These are phyloP conservation scores for Castanea crenata DNA, from an alignment of 306 rosid genomes.

Conservation along the genomic window DNA sequence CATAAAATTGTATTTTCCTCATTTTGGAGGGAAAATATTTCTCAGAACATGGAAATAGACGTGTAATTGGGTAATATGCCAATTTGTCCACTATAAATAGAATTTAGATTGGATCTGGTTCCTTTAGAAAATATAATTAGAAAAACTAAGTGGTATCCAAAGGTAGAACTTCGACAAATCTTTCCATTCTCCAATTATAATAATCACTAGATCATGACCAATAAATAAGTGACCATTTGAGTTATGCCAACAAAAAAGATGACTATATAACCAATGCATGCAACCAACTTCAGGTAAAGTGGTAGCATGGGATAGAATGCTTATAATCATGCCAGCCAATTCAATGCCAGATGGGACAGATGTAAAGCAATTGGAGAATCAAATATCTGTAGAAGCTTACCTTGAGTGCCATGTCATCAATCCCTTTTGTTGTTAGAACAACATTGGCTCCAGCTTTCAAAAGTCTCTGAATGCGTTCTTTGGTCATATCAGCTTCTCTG, in stretches of 20 bases:
- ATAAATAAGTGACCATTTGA: neutral
- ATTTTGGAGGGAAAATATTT: too few relatives aligned
- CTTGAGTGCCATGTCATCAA: constrained; percentile 99
- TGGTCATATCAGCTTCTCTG: constrained; percentile 96
- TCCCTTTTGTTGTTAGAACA: constrained; percentile 91
- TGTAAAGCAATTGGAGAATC: constrained; percentile 11
- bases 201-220: neutral
- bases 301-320: neutral
- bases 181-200: neutral
- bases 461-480: constrained; percentile 89
- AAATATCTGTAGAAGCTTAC: constrained; percentile 31
- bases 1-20: too few relatives aligned
- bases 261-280: neutral
- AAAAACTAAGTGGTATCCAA: too few relatives aligned
- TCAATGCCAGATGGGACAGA: neutral
- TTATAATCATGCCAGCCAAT: neutral
- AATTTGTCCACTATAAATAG: too few relatives aligned
- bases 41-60: too few relatives aligned
- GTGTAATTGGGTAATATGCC: too few relatives aligned
- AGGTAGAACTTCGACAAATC: too few relatives aligned
- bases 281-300: neutral
- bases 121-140: too few relatives aligned
- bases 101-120: too few relatives aligned
- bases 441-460: constrained; percentile 97
- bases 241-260: neutral